These are phyloP conservation scores for Mycena vitilis DNA, from an alignment of 768 basidiomycete genomes.

Conservation along the genomic window DNA sequence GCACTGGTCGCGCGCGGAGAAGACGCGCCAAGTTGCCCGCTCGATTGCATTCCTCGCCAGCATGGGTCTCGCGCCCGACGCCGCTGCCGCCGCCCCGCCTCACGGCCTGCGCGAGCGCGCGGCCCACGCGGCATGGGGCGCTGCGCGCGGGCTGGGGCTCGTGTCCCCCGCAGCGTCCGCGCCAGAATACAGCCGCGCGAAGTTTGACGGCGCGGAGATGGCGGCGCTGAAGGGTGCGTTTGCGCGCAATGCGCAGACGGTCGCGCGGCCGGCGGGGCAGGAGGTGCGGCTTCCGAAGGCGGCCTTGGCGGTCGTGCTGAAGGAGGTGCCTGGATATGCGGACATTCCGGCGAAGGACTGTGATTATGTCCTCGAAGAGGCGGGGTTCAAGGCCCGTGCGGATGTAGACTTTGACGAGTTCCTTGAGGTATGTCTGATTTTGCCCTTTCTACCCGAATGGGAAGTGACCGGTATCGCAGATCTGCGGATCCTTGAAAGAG, in stretches of 20 bases:
- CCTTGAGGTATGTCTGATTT: constrained; percentile 72
- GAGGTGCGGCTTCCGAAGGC: constrained; percentile 53
- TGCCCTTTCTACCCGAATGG: constrained; percentile 9
- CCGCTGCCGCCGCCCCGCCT: constrained; percentile 43
- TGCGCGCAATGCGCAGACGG: constrained; percentile 43
- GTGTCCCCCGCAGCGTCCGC: constrained; percentile 35
- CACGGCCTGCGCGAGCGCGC: constrained; percentile 38
- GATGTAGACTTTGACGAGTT: constrained; percentile 87
- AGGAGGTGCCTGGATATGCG: constrained; percentile 67
- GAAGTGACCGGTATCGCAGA: constrained; percentile 51
- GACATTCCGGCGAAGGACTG: constrained; percentile 71
- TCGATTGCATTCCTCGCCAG: constrained; percentile 77
- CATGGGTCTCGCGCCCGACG: constrained; percentile 84
- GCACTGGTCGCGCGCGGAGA: constrained; percentile 74
- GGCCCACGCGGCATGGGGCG: constrained; percentile 42
- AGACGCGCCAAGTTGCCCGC: constrained; percentile 66
- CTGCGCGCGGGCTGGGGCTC: constrained; percentile 58
- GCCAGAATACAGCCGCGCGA: constrained; percentile 50
- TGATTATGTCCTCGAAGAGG: constrained; percentile 80
- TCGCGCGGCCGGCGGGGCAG: constrained; percentile 38
- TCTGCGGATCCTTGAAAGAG: constrained; percentile 81
- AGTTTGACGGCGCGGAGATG: constrained; percentile 60
- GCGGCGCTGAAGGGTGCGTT: constrained; percentile 54
- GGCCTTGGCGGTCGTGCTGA: constrained; percentile 56
- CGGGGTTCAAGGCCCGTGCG: constrained; percentile 68